phyloP scores from a whole-genome alignment of 139 green algal species.

The Protoeuglena noctilucae region DNA sequence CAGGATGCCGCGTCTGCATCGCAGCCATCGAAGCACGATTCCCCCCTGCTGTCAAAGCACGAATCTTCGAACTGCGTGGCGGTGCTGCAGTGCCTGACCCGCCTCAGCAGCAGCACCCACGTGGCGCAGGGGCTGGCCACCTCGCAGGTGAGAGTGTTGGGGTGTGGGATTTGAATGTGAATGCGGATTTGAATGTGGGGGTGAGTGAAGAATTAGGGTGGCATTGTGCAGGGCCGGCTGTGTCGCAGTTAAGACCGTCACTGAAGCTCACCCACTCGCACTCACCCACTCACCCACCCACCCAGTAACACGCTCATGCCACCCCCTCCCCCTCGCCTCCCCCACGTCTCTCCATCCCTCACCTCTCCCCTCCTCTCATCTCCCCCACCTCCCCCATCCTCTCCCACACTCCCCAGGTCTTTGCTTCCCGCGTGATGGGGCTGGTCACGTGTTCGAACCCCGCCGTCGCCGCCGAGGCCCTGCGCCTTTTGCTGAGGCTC shows the following conservation, averaged over 20 bases:
- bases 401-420: no score
- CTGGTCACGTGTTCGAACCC: constrained; percentile 35
- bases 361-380: neutral
- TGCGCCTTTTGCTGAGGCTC: constrained; percentile 46
- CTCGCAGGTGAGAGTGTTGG: constrained; percentile 2
- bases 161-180: neutral
- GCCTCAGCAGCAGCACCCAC: constrained; percentile 25
- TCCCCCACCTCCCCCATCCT: no score
- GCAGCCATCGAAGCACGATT: no score
- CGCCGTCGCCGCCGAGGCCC: constrained; percentile 47
- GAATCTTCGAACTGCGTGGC: neutral
- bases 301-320: neutral
- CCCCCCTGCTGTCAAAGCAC: no score
- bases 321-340: constrained; percentile 9
- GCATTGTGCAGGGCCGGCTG: no score
- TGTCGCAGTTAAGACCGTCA: no score
- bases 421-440: constrained; percentile 28
- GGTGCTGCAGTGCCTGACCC: constrained; percentile 54
- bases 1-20: no score
- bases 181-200: no score
- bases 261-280: no score
- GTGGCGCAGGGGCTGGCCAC: constrained; percentile 23
- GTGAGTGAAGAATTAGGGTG: no score
- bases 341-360: constrained; percentile 3
- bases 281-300: constrained; percentile 7